Conservation (phyloP, 352 stramenopile genomes). For the Thraustochytrium striatum region DNA sequence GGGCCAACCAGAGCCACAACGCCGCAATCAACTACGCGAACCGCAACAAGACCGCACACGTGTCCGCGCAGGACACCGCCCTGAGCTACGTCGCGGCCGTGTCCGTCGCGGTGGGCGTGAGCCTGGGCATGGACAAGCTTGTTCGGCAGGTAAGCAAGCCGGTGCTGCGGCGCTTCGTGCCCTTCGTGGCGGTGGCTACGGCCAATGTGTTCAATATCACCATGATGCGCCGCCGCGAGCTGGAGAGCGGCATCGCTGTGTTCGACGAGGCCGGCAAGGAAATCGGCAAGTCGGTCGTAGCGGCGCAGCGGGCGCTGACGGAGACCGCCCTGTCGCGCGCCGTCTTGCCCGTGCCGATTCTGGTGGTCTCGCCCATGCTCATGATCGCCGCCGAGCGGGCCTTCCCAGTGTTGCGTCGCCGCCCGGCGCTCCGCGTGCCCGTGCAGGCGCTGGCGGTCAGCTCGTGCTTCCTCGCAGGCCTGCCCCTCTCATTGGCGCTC, state of each 20-base stretch:
- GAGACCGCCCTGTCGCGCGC: slow-evolving; percentile 23
- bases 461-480: background rate
- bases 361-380: slow-evolving; percentile 17
- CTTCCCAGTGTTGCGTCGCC: background rate
- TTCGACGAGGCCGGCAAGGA: slow-evolving; percentile 36
- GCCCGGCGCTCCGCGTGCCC: background rate
- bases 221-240: slow-evolving; percentile 76
- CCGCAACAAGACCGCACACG: slow-evolving; percentile 64
- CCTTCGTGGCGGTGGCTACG: slow-evolving; percentile 73
- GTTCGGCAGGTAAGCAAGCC: slow-evolving; percentile 64
- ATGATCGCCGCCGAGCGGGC: background rate
- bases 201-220: slow-evolving; percentile 75
- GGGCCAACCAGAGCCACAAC: slow-evolving; percentile 81
- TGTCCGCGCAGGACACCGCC: slow-evolving; percentile 64
- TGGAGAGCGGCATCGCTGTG: slow-evolving; percentile 48
- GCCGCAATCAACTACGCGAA: slow-evolving; percentile 81
- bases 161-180: slow-evolving; percentile 65
- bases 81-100: slow-evolving; percentile 71
- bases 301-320: slow-evolving; percentile 18
- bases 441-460: background rate
- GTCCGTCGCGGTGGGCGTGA: slow-evolving; percentile 66
- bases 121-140: slow-evolving; percentile 66
- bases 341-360: slow-evolving; percentile 29
- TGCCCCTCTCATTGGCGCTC: slow-evolving; percentile 8
- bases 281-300: background rate